Evolutionary conservation across 1,139 yeast genomes (phyloP), one percentile per base, ranked within the genome.

Genomic region (Diutina neorugosa): DNA sequence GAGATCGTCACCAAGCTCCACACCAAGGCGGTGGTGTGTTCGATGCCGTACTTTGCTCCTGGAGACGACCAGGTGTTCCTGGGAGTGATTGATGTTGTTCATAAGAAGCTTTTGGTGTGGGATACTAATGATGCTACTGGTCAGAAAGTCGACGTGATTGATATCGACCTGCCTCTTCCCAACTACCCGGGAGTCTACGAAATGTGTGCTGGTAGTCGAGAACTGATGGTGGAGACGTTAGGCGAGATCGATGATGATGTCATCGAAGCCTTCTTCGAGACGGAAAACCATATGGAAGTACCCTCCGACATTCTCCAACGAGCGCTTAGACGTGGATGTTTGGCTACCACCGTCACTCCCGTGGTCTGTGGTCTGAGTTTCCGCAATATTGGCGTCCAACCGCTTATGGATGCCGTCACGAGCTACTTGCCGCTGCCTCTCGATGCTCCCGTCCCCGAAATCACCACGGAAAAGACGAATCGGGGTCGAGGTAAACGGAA

Each of bases 361-460:
- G 86, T 93, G 0, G 69, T 90, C 44, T 89, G 97, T 66, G 98
- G 99, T 2, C 87, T 98, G 1, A 86, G 97, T 53, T 93, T 93
- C 68, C 80, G 77, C 57, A 93, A 93, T 63, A 86, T 93, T 53
- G 98, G 98, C 14, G 96, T 93, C 2, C 98, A 93, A 63, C 97
- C 98, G 0, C 70, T 94, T 54, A 70, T 93, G 69, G 98, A 93
- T 65, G 91, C 95, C 0, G 75, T 91, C 16, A 75, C 82, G 1
- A 77, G 78, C 53, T 93, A 78, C 61, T 71, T 94, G 41, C 98
- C 99, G 0, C 80, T 93, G 0, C 98, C 98, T 0, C 58, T 77
- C 2, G 91, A 90, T 57, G 73, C 78, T 0, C 65, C 66, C 0
- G 60, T 77, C 2, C 96, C 96, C 0, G 81, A 78, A 51, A 74